Evolutionary conservation across 331 rosid species (phyloP).

Genomic region (Phaseolus coccineus): DNA sequence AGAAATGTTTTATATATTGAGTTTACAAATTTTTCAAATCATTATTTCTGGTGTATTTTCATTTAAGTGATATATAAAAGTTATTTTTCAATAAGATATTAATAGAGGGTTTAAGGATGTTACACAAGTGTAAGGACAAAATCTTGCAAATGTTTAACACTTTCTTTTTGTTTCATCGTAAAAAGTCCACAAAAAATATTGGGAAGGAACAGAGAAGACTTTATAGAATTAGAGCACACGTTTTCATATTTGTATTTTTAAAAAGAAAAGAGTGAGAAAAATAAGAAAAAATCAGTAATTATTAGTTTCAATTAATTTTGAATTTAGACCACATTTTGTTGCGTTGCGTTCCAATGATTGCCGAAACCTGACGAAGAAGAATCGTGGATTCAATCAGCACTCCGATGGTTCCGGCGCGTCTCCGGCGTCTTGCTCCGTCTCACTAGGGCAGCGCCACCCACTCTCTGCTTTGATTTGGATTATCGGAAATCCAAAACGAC

Average conservation of each 20-base stretch:
- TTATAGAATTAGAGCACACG: background rate
- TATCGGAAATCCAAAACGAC: background rate
- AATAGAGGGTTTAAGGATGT: background rate
- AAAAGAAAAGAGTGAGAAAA: background rate
- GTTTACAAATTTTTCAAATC: no score
- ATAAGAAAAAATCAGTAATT: background rate
- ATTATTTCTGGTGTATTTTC: no score
- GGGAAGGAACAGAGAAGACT: background rate
- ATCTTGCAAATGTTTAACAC: background rate
- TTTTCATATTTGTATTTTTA: background rate
- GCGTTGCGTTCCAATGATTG: constrained; percentile 41
- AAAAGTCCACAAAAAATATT: no score
- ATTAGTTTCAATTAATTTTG: background rate
- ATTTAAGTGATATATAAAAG: no score
- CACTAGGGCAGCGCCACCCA: constrained; percentile 1
- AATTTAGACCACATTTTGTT: constrained; percentile 22
- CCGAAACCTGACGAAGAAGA: constrained; percentile 24
- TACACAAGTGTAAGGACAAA: no score
- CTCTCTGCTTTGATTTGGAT: constrained; percentile 1
- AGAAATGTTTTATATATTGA: no score
- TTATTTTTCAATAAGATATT: no score
- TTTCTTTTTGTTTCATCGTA: no score
- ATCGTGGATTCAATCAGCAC: constrained; percentile 26
- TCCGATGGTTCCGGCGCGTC: constrained; percentile 48
- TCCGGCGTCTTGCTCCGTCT: constrained; percentile 50